A percentile compares a stretch with the other conserved stretches of the same genome.
phyloP scores from a whole-genome alignment of 169 alveolate genomes.

The Cystoisospora suis region DNA sequence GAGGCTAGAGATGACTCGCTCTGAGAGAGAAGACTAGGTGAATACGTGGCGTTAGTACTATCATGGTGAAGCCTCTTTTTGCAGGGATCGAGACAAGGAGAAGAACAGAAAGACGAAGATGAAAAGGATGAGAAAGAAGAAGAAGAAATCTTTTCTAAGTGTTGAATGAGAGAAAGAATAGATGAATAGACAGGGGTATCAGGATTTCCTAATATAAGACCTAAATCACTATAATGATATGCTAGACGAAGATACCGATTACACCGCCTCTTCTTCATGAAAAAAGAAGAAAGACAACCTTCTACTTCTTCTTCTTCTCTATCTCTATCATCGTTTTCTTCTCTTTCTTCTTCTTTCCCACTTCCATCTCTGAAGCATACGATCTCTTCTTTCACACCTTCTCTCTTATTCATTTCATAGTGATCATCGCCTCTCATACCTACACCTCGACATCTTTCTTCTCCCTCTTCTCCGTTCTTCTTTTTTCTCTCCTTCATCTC shows the following conservation, averaged over 20 bases:
- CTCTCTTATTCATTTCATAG: too few relatives aligned
- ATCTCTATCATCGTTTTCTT: not conserved
- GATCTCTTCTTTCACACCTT: too few relatives aligned
- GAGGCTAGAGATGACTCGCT: not conserved
- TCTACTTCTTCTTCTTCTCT: not conserved
- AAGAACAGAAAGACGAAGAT: not conserved
- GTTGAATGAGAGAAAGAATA: not conserved
- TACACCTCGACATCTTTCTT: not conserved
- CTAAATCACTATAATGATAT: constrained; percentile 33
- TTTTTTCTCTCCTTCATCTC: not conserved
- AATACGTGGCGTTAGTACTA: not conserved
- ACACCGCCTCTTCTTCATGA: not conserved
- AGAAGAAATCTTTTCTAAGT: not conserved
- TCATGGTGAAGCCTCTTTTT: not conserved
- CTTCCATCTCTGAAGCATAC: not conserved
- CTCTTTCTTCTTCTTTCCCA: not conserved
- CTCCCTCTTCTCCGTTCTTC: not conserved
- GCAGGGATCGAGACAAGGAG: not conserved
- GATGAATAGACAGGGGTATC: constrained; percentile 17
- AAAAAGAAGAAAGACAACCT: not conserved
- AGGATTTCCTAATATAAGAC: constrained; percentile 49
- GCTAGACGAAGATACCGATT: not conserved
- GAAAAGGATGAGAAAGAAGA: not conserved
- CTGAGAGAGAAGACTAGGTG: not conserved
- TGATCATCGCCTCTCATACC: not conserved